phyloP scores from a whole-genome alignment of 1,284 basidiomycete genomes.

The Ceratobasidium papillatum region DNA sequence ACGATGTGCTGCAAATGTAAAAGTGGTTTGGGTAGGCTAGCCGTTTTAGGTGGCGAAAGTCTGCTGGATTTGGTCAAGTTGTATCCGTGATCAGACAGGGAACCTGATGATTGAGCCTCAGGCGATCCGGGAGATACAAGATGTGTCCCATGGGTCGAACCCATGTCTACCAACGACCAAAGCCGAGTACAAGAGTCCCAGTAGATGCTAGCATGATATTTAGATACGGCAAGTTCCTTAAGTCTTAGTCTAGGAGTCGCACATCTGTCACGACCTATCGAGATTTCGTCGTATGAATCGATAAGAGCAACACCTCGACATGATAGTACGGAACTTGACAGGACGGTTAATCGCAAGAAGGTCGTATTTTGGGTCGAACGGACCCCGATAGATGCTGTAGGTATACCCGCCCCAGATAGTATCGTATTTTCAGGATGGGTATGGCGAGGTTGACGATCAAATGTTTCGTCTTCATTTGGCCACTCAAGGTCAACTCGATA shows the following conservation, averaged over 20 bases:
- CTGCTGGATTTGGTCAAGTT: slow-evolving; percentile 54
- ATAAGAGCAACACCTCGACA: slow-evolving; percentile 59
- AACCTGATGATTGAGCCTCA: slow-evolving; percentile 3
- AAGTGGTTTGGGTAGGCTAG: slow-evolving; percentile 70
- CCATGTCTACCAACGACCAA: slow-evolving; percentile 82
- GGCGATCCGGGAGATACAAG: slow-evolving; percentile 28
- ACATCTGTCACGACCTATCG: slow-evolving; percentile 72
- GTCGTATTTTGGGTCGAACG: slow-evolving; percentile 4
- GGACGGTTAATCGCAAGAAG: slow-evolving; percentile 28
- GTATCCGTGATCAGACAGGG: slow-evolving; percentile 14
- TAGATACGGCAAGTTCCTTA: slow-evolving; percentile 83
- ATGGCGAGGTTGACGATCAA: neutral
- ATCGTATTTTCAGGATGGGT: neutral
- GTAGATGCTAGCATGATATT: slow-evolving; percentile 75
- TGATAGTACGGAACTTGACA: slow-evolving; percentile 18
- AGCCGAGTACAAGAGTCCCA: slow-evolving; percentile 67
- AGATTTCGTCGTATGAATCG: slow-evolving; percentile 69
- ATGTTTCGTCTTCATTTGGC: neutral
- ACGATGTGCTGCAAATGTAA: slow-evolving; percentile 69
- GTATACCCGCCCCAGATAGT: too few species aligned
- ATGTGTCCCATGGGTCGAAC: slow-evolving; percentile 76
- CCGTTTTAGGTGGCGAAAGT: slow-evolving; percentile 67
- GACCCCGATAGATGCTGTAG: neutral
- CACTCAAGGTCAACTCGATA: slow-evolving; percentile 20
- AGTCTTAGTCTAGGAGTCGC: slow-evolving; percentile 69